These are phyloP conservation scores for Naumovozyma baii DNA, from an alignment of 805 yeast species.

Conservation along the genomic window DNA sequence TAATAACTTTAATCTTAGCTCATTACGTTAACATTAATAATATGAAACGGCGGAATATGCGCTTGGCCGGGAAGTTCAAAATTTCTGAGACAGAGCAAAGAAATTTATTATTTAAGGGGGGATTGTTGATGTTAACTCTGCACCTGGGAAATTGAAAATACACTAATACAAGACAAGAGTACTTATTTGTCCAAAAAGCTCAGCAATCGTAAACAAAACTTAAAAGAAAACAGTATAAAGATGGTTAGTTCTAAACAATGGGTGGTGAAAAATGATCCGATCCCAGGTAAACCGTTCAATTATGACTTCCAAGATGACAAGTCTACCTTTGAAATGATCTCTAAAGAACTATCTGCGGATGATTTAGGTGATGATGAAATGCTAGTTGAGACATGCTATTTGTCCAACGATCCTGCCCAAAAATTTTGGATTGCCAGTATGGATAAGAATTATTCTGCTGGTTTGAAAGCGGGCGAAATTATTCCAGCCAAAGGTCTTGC, in stretches of 20 bases:
- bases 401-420: conserved; percentile 56
- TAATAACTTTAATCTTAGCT: no score
- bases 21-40: no score
- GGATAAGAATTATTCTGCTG: conserved; percentile 25
- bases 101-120: no score
- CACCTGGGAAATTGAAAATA: no score
- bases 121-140: no score
- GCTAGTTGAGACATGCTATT: conserved; percentile 35
- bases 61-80: no score
- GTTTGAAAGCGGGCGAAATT: conserved; percentile 34
- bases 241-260: conserved; percentile 25
- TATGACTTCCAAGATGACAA: conserved; percentile 17
- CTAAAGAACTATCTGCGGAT: conserved; percentile 13
- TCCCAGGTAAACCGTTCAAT: conserved; percentile 20
- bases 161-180: no score
- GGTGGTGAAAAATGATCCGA: conserved; percentile 24
- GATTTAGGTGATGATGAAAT: conserved; percentile 33
- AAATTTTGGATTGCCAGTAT: conserved; percentile 42
- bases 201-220: no score
- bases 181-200: no score
- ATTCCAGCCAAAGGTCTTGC: conserved; percentile 45
- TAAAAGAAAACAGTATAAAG: conserved; percentile 2
- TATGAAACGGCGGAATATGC: no score
- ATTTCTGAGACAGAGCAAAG: no score
- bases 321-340: conserved; percentile 25